Evolutionary conservation across 2,329 filamentous ascomycete genomes (phyloP), one percentile per base, ranked within the genome.

Genomic region (Dothiorella sarmentorum): DNA sequence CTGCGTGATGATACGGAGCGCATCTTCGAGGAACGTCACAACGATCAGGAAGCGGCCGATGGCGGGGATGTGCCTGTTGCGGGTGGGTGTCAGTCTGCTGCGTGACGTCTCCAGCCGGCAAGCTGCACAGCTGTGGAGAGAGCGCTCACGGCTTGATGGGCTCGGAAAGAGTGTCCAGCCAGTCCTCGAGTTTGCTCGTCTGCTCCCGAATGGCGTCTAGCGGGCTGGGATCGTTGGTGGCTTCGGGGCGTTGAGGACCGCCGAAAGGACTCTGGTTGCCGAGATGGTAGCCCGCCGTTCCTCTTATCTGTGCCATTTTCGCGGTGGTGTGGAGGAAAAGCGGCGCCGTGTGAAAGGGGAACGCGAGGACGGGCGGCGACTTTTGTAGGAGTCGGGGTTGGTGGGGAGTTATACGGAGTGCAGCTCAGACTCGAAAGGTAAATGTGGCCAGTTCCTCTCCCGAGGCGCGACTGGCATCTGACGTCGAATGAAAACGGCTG

Each of bases 41-140:
- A 99, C 94, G 67, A 99, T 99, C 66, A 99, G 78, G 76, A 97
- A 97, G 66, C 94, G 90, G 65, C 94, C 94, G 79, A 99, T 93
- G 64, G 90, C 91, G 60, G 94, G 94, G 43, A 99, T 83, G 73
- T 96, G 95, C 63, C 92, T 96, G 71, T 69, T 47, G 47, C 47
- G 26, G 5, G n/a, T 20, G 24, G 31, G 18, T 42, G 58, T 71
- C 62, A 73, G 70, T 67, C 7, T 27, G 11, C 18, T n/a, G 10
- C 31, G n/a, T 11, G 20, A 13, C 7, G n/a, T 35, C 29, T 17
- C 15, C 26, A 6, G 29, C n/a, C n/a, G n/a, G n/a, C n/a, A n/a
- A n/a, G n/a, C n/a, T n/a, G n/a, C n/a, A n/a, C n/a, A n/a, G n/a
- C n/a, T n/a, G n/a, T n/a, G n/a, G n/a, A n/a, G n/a, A n/a, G n/a